Evolutionary conservation across 345 rosid species (phyloP).

Genomic region (Gossypium anomalum): DNA sequence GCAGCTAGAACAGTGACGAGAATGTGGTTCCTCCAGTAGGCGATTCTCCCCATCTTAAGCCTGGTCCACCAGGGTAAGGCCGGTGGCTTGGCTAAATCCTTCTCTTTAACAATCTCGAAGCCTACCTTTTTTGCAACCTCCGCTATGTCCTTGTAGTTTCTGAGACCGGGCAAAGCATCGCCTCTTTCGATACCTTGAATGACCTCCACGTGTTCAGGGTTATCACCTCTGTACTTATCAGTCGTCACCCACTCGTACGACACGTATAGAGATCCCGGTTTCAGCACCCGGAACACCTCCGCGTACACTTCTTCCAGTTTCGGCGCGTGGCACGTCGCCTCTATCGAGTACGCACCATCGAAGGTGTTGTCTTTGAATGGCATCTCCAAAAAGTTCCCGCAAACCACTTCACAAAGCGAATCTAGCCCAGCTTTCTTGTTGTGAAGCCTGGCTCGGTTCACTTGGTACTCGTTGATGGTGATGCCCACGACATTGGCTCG

Average conservation of each 20-base stretch:
- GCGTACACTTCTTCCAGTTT: constrained; percentile 76
- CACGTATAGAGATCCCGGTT: constrained; percentile 74
- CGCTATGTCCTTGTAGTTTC: constrained; percentile 56
- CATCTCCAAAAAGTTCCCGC: constrained; percentile 90
- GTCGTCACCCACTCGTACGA: constrained; percentile 98
- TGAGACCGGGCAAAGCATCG: constrained; percentile 79
- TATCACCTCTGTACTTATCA: constrained; percentile 39
- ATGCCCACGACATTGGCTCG: constrained; percentile 79
- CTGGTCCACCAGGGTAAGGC: constrained; percentile 84
- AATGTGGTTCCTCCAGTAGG: constrained; percentile 95
- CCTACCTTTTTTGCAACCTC: constrained; percentile 68
- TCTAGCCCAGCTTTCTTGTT: constrained; percentile 87
- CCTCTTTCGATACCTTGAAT: constrained; percentile 93
- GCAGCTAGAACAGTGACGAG: constrained; percentile 64
- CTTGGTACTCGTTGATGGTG: constrained; percentile 96
- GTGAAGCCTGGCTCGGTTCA: constrained; percentile 73
- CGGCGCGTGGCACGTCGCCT: constrained; percentile 99
- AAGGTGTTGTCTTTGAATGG: constrained; percentile 72
- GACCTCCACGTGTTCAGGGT: constrained; percentile 62
- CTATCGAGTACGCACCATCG: constrained; percentile 96
- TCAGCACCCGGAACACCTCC: constrained; percentile 74
- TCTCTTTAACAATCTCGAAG: constrained; percentile 76
- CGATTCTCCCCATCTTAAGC: constrained; percentile 79
- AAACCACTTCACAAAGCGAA: constrained; percentile 70
- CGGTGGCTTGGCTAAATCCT: constrained; percentile 83